Conservation (phyloP, 2,329 filamentous ascomycete species). For the Pseudocercospora musae region DNA sequence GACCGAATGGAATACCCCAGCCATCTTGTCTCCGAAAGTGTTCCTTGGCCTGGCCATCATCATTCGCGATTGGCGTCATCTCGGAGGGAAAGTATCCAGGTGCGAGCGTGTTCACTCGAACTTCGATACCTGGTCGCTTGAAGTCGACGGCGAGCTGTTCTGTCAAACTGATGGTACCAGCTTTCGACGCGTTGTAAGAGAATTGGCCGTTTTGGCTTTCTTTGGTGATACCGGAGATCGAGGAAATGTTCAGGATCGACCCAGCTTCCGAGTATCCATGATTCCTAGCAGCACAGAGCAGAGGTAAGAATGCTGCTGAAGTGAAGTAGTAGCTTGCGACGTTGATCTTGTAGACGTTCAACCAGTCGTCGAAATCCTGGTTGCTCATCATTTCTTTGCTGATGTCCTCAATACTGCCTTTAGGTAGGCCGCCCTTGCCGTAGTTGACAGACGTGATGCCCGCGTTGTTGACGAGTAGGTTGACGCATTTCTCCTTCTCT, state of each 20-base stretch:
- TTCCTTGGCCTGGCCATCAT: slow-evolving; percentile 52
- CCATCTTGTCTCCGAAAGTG: slow-evolving; percentile 31
- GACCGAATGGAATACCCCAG: slow-evolving; percentile 39
- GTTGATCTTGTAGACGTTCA: slow-evolving; percentile 44
- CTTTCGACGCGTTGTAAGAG: slow-evolving; percentile 50
- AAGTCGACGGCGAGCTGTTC: slow-evolving; percentile 54
- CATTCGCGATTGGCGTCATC: slow-evolving; percentile 52
- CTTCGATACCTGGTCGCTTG: slow-evolving; percentile 48
- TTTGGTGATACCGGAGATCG: slow-evolving; percentile 45
- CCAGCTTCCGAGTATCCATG: slow-evolving; percentile 41
- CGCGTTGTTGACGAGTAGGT: slow-evolving; percentile 35
- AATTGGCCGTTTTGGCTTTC: slow-evolving; percentile 46
- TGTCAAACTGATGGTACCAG: slow-evolving; percentile 53
- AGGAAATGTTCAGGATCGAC: slow-evolving; percentile 46
- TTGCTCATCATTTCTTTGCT: slow-evolving; percentile 49
- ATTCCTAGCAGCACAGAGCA: slow-evolving; percentile 43
- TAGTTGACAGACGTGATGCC: slow-evolving; percentile 31
- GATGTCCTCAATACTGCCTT: slow-evolving; percentile 52
- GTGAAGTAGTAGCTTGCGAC: slow-evolving; percentile 46
- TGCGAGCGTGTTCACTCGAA: slow-evolving; percentile 56
- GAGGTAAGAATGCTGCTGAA: slow-evolving; percentile 44
- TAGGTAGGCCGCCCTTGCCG: slow-evolving; percentile 23
- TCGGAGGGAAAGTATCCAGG: slow-evolving; percentile 57
- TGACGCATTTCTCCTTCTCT: slow-evolving; percentile 32
- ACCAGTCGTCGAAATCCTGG: slow-evolving; percentile 43